Conservation (phyloP, 139 green algal genomes). For the Closterium sp. region DNA sequence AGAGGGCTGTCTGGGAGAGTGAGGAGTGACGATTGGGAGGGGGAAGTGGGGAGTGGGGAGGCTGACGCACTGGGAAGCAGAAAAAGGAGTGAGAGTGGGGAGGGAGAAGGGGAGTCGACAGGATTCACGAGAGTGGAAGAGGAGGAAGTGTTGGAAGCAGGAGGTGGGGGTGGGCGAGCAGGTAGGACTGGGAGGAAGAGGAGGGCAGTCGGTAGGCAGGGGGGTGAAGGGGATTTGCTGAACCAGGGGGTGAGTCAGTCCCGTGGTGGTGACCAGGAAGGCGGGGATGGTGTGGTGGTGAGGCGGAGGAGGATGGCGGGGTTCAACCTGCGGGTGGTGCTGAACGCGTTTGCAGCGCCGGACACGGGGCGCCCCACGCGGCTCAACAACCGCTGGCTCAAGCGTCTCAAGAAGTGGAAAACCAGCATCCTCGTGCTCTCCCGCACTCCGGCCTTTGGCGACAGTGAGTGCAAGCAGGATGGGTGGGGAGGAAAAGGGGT, state of each 20-base stretch:
- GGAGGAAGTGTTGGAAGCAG: not conserved
- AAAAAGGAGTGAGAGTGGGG: not conserved
- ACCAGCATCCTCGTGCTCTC: conserved; percentile 20
- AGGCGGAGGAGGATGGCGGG: not conserved
- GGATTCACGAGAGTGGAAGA: not conserved
- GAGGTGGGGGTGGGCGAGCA: not conserved
- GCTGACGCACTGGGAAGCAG: not conserved
- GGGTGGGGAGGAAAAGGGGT: no score
- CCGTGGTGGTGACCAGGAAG: no score
- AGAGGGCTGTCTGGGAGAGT: not conserved
- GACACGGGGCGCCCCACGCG: conserved; percentile 1
- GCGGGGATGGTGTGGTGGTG: not conserved
- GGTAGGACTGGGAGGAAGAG: not conserved
- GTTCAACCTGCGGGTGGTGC: conserved; percentile 26
- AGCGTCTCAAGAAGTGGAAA: conserved; percentile 7
- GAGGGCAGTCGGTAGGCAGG: not conserved
- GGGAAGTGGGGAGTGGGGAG: not conserved
- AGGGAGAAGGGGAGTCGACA: not conserved
- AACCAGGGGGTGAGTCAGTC: not conserved
- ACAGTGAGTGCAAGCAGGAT: not conserved
- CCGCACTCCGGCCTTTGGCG: not conserved
- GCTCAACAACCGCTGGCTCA: conserved; percentile 27
- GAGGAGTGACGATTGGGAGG: not conserved
- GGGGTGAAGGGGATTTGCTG: not conserved
- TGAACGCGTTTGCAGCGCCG: conserved; percentile 12